phyloP scores from a whole-genome alignment of 2,329 filamentous ascomycete species.

The Sclerotinia trifoliorum region DNA sequence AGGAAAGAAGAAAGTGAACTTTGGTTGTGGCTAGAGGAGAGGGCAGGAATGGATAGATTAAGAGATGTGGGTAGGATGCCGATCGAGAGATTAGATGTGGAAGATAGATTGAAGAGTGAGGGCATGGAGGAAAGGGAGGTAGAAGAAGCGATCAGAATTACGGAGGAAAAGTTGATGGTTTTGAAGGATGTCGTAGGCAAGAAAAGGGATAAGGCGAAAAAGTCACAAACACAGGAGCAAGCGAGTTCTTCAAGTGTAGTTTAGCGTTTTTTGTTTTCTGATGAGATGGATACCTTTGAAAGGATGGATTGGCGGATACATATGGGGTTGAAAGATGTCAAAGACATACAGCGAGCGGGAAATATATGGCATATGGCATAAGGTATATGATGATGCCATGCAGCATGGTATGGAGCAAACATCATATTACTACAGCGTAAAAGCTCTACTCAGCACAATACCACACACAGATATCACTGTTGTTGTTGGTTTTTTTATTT shows the following conservation, averaged over 20 bases:
- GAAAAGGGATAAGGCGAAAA: slow-evolving; percentile 25
- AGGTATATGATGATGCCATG: not conserved
- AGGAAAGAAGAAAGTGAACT: slow-evolving; percentile 41
- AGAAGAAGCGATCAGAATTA: slow-evolving; percentile 54
- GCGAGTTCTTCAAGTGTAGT: not conserved
- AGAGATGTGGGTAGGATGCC: slow-evolving; percentile 47
- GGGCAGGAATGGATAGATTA: slow-evolving; percentile 68
- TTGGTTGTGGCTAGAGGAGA: slow-evolving; percentile 40
- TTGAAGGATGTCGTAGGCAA: slow-evolving; percentile 69
- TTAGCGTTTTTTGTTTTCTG: not conserved
- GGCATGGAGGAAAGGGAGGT: slow-evolving; percentile 36
- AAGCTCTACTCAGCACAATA: slow-evolving; percentile 5
- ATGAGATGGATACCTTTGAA: no score
- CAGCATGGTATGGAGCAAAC: not conserved
- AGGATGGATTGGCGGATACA: not conserved
- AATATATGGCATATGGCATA: not conserved
- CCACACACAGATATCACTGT: slow-evolving; percentile 2
- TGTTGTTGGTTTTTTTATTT: not conserved
- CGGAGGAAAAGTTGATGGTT: slow-evolving; percentile 77
- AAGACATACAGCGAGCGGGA: not conserved
- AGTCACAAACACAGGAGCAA: not conserved
- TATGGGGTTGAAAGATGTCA: not conserved
- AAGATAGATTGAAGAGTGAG: slow-evolving; percentile 30
- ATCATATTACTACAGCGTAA: slow-evolving; percentile 13
- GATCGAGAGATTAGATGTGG: slow-evolving; percentile 32